phyloP scores from a whole-genome alignment of 768 basidiomycete genomes.

The Boletus subcaerulescens region DNA sequence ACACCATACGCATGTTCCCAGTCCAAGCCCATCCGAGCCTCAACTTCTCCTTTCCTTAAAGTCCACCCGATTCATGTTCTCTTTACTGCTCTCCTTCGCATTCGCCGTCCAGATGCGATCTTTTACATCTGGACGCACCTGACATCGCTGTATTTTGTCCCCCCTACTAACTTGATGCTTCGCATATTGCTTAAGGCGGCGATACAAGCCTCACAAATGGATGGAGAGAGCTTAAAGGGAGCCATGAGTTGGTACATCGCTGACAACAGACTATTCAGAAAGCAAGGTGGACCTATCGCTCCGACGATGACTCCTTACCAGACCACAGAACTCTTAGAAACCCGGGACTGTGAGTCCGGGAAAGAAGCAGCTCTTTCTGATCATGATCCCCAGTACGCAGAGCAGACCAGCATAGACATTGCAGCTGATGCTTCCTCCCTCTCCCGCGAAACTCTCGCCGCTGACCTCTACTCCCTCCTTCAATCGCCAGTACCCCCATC shows the following conservation, averaged over 20 bases:
- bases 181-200: slow-evolving; percentile 60
- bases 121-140: slow-evolving; percentile 72
- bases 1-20: not conserved
- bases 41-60: slow-evolving; percentile 14
- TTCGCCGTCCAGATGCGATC: slow-evolving; percentile 58
- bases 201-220: slow-evolving; percentile 47
- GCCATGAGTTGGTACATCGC: slow-evolving; percentile 36
- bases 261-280: slow-evolving; percentile 19
- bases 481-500: slow-evolving; percentile 27
- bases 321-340: not conserved
- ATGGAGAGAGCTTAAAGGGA: slow-evolving; percentile 50
- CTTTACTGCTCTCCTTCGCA: slow-evolving; percentile 46
- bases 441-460: slow-evolving; percentile 8
- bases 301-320: slow-evolving; percentile 3
- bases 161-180: slow-evolving; percentile 55
- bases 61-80: slow-evolving; percentile 41
- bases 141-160: slow-evolving; percentile 51
- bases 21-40: not conserved
- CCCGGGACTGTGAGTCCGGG: not conserved
- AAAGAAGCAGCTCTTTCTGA: not conserved
- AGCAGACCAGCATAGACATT: not conserved
- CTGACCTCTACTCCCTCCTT: slow-evolving; percentile 11
- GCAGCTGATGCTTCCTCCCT: not conserved
- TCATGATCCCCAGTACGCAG: not conserved
- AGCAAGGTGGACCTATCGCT: slow-evolving; percentile 12